Conservation (phyloP, 495 filamentous ascomycete genomes). For the Mycothermus thermophilus region DNA sequence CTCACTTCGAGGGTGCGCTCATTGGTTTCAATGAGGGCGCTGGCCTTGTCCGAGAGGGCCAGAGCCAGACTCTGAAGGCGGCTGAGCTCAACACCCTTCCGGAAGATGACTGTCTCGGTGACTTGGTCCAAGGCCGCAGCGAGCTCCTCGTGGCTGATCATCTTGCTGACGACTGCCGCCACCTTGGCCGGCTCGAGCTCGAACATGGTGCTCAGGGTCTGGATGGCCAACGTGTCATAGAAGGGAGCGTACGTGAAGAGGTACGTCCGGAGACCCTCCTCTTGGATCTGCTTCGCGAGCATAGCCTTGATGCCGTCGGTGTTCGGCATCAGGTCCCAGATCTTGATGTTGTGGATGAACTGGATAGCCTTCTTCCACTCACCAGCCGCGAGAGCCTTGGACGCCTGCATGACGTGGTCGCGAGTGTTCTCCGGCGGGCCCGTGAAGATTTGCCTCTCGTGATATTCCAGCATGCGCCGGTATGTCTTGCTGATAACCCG, state of each 20-base stretch:
- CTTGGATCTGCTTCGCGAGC: conserved; percentile 94
- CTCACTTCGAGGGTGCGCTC: conserved; percentile 93
- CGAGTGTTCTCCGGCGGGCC: conserved; percentile 96
- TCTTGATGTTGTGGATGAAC: conserved; percentile 94
- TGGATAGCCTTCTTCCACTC: conserved; percentile 95
- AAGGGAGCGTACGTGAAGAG: conserved; percentile 99
- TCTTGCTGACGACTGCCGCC: conserved; percentile 88
- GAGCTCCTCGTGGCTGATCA: conserved; percentile 98
- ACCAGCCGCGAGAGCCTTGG: conserved; percentile 86
- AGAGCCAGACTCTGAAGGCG: conserved; percentile 90
- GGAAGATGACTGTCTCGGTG: conserved; percentile 93
- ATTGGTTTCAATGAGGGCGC: conserved; percentile 87
- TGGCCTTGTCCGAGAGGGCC: conserved; percentile 90
- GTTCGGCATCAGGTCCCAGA: conserved; percentile 92
- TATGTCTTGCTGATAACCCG: conserved; percentile 99
- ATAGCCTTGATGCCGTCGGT: conserved; percentile 86
- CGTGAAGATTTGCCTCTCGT: conserved; percentile 97
- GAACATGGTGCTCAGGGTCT: conserved; percentile 84
- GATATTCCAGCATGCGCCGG: conserved; percentile 96
- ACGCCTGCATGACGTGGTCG: conserved; percentile 97
- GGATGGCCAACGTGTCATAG: conserved; percentile 89
- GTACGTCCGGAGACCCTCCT: conserved; percentile 94
- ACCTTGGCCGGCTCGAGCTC: conserved; percentile 85
- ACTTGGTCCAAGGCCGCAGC: conserved; percentile 95
- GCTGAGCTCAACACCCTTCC: conserved; percentile 96